A percentile compares a stretch with the other conserved stretches of the same genome.
Evolutionary conservation across 2,329 filamentous ascomycete genomes (phyloP).

Genomic region (Aspergillus brasiliensis): DNA sequence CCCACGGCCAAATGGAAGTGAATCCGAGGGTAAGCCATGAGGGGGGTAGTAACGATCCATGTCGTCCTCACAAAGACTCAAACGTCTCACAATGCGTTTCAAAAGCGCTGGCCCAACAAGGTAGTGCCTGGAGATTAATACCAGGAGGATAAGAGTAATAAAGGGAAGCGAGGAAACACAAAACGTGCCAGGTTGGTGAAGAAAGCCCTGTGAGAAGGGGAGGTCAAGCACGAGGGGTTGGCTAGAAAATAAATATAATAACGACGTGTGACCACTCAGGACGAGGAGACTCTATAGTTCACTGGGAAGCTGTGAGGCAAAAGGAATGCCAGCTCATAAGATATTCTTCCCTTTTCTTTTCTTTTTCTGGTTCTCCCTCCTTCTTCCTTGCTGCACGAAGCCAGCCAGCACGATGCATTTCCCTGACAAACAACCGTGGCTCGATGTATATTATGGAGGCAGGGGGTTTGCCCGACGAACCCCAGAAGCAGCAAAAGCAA

Average conservation of each 20-base stretch:
- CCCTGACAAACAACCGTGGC: not conserved
- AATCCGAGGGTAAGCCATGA: constrained; percentile 22
- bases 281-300: constrained; percentile 4
- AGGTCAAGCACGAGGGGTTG: constrained; percentile 7
- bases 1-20: constrained; percentile 27
- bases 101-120: not conserved
- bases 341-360: not conserved
- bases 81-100: not conserved
- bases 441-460: not conserved
- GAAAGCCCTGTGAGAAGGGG: not conserved
- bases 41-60: constrained; percentile 29
- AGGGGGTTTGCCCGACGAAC: constrained; percentile 8
- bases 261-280: constrained; percentile 23
- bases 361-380: not conserved
- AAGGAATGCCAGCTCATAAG: constrained; percentile 17
- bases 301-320: constrained; percentile 25
- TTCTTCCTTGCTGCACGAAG: not conserved
- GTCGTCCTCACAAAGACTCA: constrained; percentile 8
- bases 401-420: not conserved
- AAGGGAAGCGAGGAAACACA: constrained; percentile 1
- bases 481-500: constrained; percentile 8
- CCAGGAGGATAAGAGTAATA: not conserved
- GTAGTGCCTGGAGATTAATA: not conserved
- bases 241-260: constrained; percentile 11
- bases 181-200: not conserved